Evolutionary conservation across 495 filamentous ascomycete genomes (phyloP).

Genomic region (Cladorrhinum samala): DNA sequence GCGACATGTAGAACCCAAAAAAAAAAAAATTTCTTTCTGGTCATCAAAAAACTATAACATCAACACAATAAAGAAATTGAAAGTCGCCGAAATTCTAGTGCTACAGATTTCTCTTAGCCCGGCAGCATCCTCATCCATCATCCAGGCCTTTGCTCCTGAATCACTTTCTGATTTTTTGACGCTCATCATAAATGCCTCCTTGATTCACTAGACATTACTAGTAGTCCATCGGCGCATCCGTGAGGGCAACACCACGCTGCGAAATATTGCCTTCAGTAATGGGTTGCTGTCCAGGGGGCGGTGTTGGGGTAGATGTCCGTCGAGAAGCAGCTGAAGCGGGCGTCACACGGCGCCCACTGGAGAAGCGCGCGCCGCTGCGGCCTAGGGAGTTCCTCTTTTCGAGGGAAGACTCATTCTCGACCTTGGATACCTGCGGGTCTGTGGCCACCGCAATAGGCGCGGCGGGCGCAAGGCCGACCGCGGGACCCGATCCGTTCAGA

Average conservation of each 20-base stretch:
- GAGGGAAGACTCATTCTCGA: slow-evolving; percentile 28
- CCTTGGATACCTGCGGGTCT: slow-evolving; percentile 35
- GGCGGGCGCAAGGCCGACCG: slow-evolving; percentile 14
- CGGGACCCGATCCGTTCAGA: slow-evolving; percentile 27
- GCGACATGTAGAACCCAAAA: no score
- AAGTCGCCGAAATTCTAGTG: no score
- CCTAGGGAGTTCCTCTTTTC: slow-evolving; percentile 49
- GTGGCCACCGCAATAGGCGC: slow-evolving; percentile 20
- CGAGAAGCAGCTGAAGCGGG: slow-evolving; percentile 20
- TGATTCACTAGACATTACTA: slow-evolving; percentile 14
- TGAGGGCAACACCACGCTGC: slow-evolving; percentile 24
- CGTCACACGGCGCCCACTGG: slow-evolving; percentile 35
- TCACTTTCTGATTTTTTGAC: no score
- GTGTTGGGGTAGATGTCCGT: slow-evolving; percentile 3
- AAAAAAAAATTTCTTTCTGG: no score
- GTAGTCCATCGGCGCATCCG: slow-evolving; percentile 33
- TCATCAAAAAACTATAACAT: no score
- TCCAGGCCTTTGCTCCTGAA: no score
- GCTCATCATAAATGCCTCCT: no score
- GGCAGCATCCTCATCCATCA: no score
- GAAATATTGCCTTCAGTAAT: slow-evolving; percentile 3
- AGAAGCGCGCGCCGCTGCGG: slow-evolving; percentile 40
- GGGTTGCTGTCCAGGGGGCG: slow-evolving; percentile 3
- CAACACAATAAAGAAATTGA: no score
- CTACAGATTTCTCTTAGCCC: no score